Conservation (phyloP, 2,329 filamentous ascomycete genomes). For the Exophiala calicioides region DNA sequence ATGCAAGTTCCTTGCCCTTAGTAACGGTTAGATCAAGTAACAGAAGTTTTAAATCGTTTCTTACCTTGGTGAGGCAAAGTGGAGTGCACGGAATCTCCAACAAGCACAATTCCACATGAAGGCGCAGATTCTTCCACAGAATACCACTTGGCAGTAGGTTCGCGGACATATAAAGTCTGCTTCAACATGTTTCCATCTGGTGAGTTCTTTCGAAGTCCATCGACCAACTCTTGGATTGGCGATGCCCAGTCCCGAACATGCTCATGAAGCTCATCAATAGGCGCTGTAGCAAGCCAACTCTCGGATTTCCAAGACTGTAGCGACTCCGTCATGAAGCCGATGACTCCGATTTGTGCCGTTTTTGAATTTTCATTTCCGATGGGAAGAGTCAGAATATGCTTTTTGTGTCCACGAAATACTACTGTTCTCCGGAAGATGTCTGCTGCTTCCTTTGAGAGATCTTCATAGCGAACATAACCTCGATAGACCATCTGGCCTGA, state of each 20-base stretch:
- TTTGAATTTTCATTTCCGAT: slow-evolving; percentile 40
- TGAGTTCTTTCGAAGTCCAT: slow-evolving; percentile 35
- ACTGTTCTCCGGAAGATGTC: slow-evolving; percentile 37
- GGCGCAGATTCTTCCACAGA: slow-evolving; percentile 32
- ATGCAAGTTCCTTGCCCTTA: slow-evolving; percentile 39
- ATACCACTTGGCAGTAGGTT: slow-evolving; percentile 38
- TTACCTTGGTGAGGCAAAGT: slow-evolving; percentile 39
- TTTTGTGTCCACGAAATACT: slow-evolving; percentile 35
- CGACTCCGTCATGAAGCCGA: slow-evolving; percentile 42
- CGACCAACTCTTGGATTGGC: slow-evolving; percentile 38
- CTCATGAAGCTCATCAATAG: slow-evolving; percentile 38
- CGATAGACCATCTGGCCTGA: slow-evolving; percentile 42
- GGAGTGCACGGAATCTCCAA: slow-evolving; percentile 39
- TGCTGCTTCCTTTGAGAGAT: slow-evolving; percentile 36
- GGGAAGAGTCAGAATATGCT: slow-evolving; percentile 40
- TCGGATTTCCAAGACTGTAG: slow-evolving; percentile 40
- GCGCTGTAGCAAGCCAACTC: slow-evolving; percentile 35
- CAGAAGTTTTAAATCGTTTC: neutral
- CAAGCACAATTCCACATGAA: slow-evolving; percentile 36
- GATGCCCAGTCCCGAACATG: slow-evolving; percentile 40
- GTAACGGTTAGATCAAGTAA: neutral
- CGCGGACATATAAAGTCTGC: slow-evolving; percentile 39
- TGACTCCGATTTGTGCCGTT: slow-evolving; percentile 37
- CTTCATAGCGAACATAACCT: slow-evolving; percentile 39
- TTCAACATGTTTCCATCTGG: slow-evolving; percentile 38